A percentile compares a stretch with the other conserved stretches of the same genome.
These are phyloP conservation scores for Nyssa sinensis DNA, from an alignment of 148 eudicot genomes.

Conservation along the genomic window DNA sequence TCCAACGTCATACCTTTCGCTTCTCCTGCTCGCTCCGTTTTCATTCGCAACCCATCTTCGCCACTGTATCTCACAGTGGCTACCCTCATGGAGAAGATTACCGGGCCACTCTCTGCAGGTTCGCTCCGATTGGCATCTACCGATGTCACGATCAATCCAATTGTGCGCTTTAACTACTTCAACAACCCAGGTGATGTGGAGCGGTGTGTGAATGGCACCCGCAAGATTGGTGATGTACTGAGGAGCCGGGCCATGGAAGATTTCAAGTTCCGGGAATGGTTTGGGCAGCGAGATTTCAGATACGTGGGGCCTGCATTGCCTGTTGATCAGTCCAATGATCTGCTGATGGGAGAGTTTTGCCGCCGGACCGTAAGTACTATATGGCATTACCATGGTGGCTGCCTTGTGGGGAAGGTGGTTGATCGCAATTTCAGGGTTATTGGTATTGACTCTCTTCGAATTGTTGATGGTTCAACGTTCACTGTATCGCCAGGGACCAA, in stretches of 20 bases:
- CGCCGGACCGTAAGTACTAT: conserved; percentile 69
- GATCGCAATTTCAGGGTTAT: conserved; percentile 60
- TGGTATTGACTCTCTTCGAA: conserved; percentile 61
- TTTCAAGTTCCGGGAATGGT: conserved; percentile 53
- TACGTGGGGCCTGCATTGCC: conserved; percentile 79
- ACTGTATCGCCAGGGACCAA: conserved; percentile 86
- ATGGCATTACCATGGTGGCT: conserved; percentile 98
- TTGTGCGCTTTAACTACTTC: conserved; percentile 78
- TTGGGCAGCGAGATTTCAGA: conserved; percentile 56
- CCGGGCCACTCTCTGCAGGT: conserved; percentile 67
- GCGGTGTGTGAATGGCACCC: conserved; percentile 67
- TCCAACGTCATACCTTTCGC: conserved; percentile 66
- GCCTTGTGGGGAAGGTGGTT: conserved; percentile 85
- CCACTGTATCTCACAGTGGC: conserved; percentile 70
- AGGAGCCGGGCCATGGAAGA: conserved; percentile 62
- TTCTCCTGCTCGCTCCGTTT: conserved; percentile 52
- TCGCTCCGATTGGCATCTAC: conserved; percentile 75
- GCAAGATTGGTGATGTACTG: conserved; percentile 60
- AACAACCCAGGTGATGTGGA: conserved; percentile 63
- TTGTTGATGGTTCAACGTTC: conserved; percentile 78
- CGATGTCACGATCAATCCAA: conserved; percentile 63
- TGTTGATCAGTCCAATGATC: conserved; percentile 46
- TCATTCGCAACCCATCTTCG: conserved; percentile 45
- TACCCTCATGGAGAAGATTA: conserved; percentile 84
- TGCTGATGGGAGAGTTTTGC: conserved; percentile 69